Evolutionary conservation across 331 rosid genomes (phyloP), one percentile per base, ranked within the genome.

Genomic region (Pyracantha coccinea): DNA sequence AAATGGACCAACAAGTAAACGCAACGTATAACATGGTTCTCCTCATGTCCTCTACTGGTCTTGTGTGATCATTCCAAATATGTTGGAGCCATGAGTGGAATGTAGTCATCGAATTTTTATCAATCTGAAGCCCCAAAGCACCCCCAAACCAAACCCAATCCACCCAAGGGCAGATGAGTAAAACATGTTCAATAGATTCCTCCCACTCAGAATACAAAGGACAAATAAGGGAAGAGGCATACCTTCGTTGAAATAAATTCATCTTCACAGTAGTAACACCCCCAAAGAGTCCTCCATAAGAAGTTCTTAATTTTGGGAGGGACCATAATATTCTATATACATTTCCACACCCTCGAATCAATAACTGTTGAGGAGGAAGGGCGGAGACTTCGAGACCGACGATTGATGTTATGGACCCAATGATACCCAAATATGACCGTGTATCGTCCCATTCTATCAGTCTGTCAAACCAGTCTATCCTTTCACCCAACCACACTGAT

Each of bases 321-420:
- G 19, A 45, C 0, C 1, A 0, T 0, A 45, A 45, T 45, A 4
- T 45, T 45, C 53, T 7, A 14, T 14, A 45, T 45, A 45, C 53
- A 45, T 7, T 45, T 45, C 7, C 53, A 45, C 7, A 14, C 19
- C 19, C 19, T 45, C 0, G 0, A 45, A 45, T 45, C 19, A 14
- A 45, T 7, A 45, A 45, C 0, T 45, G 7, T 0, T 16, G 2
- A 45, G 0, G 7, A 45, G 2, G 53, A 45, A 45, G 0, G 2
- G 0, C 2, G 0, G 2, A 45, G 7, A 45, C 19, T 14, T 1
- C 0, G 7, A 14, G 19, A 45, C 2, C 2, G 0, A 19, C 2
- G 1, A 45, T 4, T 45, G 19, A 45, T 14, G 53, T 45, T 45
- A 45, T 45, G 0, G 53, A 45, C 53, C 19, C 0, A 45, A 45